phyloP scores from a whole-genome alignment of 139 green algal species.

The Tetraselmis striata region DNA sequence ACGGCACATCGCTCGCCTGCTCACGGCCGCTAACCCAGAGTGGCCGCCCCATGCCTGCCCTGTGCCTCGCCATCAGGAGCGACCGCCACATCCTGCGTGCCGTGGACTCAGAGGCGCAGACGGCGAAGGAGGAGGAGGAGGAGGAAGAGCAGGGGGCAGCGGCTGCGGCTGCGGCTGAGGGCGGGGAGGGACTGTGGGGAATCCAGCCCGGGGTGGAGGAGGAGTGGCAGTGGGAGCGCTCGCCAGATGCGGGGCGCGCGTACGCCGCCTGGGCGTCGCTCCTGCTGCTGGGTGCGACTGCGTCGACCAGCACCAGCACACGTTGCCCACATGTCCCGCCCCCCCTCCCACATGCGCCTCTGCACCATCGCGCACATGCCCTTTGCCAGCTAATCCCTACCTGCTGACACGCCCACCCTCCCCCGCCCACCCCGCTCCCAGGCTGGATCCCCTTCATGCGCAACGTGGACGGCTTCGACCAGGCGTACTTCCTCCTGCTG shows the following conservation, averaged over 20 bases:
- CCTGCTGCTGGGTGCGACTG: neutral
- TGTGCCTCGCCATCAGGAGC: too few species aligned
- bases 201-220: neutral
- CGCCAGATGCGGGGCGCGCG: neutral
- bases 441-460: neutral
- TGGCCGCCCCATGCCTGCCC: too few species aligned
- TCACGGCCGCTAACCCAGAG: too few species aligned
- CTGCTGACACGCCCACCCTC: too few species aligned
- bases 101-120: too few species aligned
- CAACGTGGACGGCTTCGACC: neutral
- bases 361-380: neutral
- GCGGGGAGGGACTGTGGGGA: neutral
- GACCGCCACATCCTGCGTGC: too few species aligned
- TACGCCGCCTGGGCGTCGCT: neutral
- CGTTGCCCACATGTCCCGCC: neutral
- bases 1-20: too few species aligned
- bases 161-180: neutral
- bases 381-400: too few species aligned
- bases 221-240: neutral
- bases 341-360: neutral
- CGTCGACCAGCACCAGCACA: neutral
- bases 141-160: too few species aligned
- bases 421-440: neutral
- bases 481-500: slow-evolving; percentile 67
- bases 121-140: too few species aligned